Conservation (phyloP, 345 rosid genomes). For the Populus pruinosa region DNA sequence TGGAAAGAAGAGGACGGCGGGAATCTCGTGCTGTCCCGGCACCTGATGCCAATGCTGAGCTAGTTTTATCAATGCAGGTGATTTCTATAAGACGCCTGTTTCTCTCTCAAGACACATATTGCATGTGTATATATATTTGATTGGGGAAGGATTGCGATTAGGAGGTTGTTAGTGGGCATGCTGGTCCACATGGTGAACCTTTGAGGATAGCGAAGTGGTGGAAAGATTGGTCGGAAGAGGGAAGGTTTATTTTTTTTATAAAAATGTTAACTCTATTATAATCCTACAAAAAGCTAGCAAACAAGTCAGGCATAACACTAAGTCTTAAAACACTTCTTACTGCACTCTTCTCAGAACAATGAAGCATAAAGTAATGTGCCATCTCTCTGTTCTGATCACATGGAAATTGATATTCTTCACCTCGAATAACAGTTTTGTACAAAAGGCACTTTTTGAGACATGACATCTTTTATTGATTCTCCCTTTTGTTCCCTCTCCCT, state of each 20-base stretch:
- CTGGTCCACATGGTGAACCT: neutral
- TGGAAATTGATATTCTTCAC: neutral
- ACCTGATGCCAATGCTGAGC: slow-evolving; percentile 94
- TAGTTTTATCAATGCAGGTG: slow-evolving; percentile 83
- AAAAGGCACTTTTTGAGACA: neutral
- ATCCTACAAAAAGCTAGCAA: neutral
- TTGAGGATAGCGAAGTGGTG: too few relatives aligned
- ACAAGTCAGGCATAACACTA: neutral
- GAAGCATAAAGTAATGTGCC: neutral
- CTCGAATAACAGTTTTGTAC: neutral
- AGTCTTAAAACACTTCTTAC: neutral
- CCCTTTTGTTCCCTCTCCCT: neutral
- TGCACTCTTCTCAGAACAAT: neutral
- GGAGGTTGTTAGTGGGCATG: neutral
- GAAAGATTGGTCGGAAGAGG: neutral
- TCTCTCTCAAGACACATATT: neutral
- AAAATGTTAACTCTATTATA: neutral
- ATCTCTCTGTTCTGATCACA: neutral
- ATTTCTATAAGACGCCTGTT: neutral
- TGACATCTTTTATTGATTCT: neutral
- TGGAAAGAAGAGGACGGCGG: slow-evolving; percentile 67
- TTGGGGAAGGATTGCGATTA: neutral
- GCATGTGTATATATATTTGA: neutral
- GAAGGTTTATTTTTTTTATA: neutral
- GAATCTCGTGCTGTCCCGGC: slow-evolving; percentile 96